These are phyloP conservation scores for Tolypocladium ovalisporum DNA, from an alignment of 2,329 filamentous ascomycete species.

Conservation along the genomic window DNA sequence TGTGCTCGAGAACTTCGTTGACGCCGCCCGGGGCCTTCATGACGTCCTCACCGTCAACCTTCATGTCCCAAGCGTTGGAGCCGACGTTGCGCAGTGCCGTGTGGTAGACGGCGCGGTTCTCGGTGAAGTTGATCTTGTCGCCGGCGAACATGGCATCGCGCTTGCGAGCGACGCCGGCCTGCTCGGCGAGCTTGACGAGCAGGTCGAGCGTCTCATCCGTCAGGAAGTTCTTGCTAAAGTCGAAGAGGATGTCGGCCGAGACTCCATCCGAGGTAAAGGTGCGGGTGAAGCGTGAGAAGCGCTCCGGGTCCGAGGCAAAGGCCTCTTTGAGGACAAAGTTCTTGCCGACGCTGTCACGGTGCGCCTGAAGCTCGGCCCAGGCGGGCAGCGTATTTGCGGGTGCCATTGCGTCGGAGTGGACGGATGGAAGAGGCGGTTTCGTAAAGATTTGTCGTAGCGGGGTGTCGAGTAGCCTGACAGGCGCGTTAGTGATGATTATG, in stretches of 20 bases:
- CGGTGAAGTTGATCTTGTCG: conserved; percentile 99
- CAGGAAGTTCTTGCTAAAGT: conserved; percentile 98
- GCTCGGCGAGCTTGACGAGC: conserved; percentile 80
- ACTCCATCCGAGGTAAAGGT: conserved; percentile 73
- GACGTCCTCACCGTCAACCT: conserved; percentile 87
- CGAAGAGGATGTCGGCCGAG: conserved; percentile 86
- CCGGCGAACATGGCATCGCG: conserved; percentile 96
- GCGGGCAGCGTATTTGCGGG: conserved; percentile 77
- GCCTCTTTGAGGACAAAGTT: conserved; percentile 87
- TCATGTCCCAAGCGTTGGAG: conserved; percentile 54
- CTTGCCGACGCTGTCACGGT: conserved; percentile 78
- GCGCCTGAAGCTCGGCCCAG: conserved; percentile 84
- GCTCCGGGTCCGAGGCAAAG: conserved; percentile 77
- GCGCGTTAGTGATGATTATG: neutral
- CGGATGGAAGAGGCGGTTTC: neutral
- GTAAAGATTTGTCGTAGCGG: neutral
- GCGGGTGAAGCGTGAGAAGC: conserved; percentile 83
- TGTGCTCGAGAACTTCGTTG: conserved; percentile 84
- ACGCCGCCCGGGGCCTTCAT: conserved; percentile 83
- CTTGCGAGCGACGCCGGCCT: conserved; percentile 84
- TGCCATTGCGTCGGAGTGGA: conserved; percentile 41
- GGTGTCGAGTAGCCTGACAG: neutral
- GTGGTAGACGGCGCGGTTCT: conserved; percentile 93
- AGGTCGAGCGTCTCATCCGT: conserved; percentile 84
- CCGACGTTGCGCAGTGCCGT: conserved; percentile 83